A percentile compares a stretch with the other conserved stretches of the same genome.
phyloP scores from a whole-genome alignment of 192 early-diverging fungal species.

The Neocallimastix lanati region DNA sequence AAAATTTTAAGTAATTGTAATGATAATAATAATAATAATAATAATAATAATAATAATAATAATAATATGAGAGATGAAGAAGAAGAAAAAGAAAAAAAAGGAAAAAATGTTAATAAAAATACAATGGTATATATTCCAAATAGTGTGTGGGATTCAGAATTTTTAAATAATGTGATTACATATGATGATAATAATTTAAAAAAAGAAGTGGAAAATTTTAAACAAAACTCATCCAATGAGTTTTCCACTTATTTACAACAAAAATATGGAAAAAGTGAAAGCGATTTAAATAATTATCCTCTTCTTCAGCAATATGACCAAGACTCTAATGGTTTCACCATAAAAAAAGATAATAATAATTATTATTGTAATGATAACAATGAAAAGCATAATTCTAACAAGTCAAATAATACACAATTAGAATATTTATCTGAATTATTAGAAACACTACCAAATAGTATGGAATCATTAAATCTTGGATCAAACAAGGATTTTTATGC shows the following conservation, averaged over 20 bases:
- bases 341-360: not conserved
- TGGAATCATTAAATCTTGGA: not conserved
- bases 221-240: not conserved
- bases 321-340: not conserved
- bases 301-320: not conserved
- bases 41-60: too few species aligned
- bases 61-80: too few species aligned
- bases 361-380: too few species aligned
- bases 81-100: too few species aligned
- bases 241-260: not conserved
- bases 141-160: not conserved
- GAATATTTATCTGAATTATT: not conserved
- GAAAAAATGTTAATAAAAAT: not conserved
- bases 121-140: not conserved
- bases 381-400: too few species aligned
- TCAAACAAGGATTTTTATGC: too few species aligned
- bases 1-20: not conserved
- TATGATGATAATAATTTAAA: not conserved
- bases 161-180: not conserved
- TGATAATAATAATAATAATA: too few species aligned
- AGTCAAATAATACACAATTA: not conserved
- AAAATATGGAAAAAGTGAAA: not conserved
- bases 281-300: not conserved
- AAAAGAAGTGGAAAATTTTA: not conserved
- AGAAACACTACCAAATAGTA: not conserved